Evolutionary conservation across 1,284 basidiomycete genomes (phyloP), one percentile per base, ranked within the genome.

Genomic region (Ganoderma leucocontextum): DNA sequence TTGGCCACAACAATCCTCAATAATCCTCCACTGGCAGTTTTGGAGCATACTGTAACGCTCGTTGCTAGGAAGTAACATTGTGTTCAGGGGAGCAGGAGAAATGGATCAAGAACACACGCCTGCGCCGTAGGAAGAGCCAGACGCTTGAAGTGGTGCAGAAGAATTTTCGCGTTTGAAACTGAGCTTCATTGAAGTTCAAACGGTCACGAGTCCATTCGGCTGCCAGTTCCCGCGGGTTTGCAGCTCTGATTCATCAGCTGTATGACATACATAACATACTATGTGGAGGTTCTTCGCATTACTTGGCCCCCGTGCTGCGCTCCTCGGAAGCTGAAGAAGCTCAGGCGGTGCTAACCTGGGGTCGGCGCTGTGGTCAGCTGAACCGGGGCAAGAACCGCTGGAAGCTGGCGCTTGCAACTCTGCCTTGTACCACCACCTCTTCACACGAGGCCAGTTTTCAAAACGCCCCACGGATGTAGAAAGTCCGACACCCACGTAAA

Each of bases 331-430:
- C n/a, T 15, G 22, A 12, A 36, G 38, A 25, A 41, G 39, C 38
- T 39, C n/a, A 39, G 22, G 58, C 58, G 58, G 58, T 60, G 58
- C 58, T 60, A 60, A 38, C 39, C 58, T 60, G 58, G 58, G 58
- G 58, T 60, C 58, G 22, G 58, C 58, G 58, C 58, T 60, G 58
- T 60, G 58, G 58, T 60, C 58, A 60, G 38, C 38, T 60, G 58
- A 36, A 59, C 57, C 35, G 29, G 62, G 29, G n/a, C n/a, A 10
- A 33, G 22, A 62, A 58, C 59, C 35, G 44, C 47, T 42, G 7
- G 29, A 29, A 29, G 1, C 33, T 4, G 33, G 38, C 58, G 39
- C 60, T 29, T 44, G 60, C 33, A 7, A 7, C 9, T 58, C 39
- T 25, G 39, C 36, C 29, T 22, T 42, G n/a, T 29, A 22, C 44